Evolutionary conservation across 2,329 filamentous ascomycete species (phyloP).

Genomic region (Epichloe coenophiala): DNA sequence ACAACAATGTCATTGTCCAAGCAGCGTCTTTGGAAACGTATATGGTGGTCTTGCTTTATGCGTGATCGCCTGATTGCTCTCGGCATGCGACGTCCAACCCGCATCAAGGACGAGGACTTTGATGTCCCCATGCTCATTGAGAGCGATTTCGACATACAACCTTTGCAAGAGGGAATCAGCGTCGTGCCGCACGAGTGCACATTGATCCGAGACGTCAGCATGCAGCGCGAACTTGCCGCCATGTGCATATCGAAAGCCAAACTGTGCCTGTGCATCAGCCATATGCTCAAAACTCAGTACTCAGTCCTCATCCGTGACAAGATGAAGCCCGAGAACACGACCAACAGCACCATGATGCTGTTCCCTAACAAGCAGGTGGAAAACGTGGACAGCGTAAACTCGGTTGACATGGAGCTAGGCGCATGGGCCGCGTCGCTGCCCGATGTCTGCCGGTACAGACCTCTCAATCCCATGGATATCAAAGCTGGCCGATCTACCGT

Average conservation of each 20-base stretch:
- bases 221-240: constrained; percentile 66
- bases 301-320: constrained; percentile 79
- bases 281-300: constrained; percentile 83
- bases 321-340: constrained; percentile 62
- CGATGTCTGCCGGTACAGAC: constrained; percentile 53
- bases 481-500: constrained; percentile 46
- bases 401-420: constrained; percentile 66
- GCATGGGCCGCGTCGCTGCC: constrained; percentile 66
- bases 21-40: constrained; percentile 80
- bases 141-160: constrained; percentile 68
- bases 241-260: constrained; percentile 91
- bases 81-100: constrained; percentile 82
- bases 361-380: constrained; percentile 77
- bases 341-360: constrained; percentile 72
- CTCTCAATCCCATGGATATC: constrained; percentile 39
- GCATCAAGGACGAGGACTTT: constrained; percentile 87
- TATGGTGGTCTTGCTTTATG: constrained; percentile 98
- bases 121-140: constrained; percentile 83
- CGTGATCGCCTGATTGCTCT: constrained; percentile 83
- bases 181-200: constrained; percentile 58
- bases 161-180: constrained; percentile 52
- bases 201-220: constrained; percentile 53
- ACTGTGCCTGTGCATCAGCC: constrained; percentile 77
- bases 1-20: constrained; percentile 61
- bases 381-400: constrained; percentile 66